A percentile compares a stretch with the other conserved stretches of the same genome.
Evolutionary conservation across 2,329 filamentous ascomycete species (phyloP).

Genomic region (Stachybotrys elegans): DNA sequence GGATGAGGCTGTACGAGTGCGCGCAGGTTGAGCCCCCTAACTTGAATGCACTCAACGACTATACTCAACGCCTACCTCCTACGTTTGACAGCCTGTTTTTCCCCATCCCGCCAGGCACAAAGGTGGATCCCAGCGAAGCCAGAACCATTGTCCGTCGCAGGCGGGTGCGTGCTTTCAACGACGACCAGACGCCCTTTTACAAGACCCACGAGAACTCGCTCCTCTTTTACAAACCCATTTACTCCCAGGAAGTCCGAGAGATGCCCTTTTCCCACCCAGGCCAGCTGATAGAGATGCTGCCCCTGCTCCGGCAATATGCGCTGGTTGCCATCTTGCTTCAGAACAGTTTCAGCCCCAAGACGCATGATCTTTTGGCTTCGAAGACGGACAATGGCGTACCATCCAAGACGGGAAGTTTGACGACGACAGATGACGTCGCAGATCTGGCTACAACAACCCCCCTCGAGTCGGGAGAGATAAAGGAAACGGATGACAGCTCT

Average conservation of each 20-base stretch:
- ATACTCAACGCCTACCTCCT: constrained; percentile 28
- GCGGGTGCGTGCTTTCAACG: constrained; percentile 36
- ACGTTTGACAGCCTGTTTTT: constrained; percentile 57
- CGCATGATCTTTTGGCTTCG: constrained; percentile 13
- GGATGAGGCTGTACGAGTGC: constrained; percentile 55
- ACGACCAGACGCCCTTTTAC: constrained; percentile 19
- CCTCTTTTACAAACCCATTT: constrained; percentile 68
- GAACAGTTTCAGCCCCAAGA: constrained; percentile 49
- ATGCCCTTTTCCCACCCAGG: constrained; percentile 74
- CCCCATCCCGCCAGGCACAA: constrained; percentile 41
- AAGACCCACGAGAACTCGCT: constrained; percentile 54
- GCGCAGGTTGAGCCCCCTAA: constrained; percentile 41
- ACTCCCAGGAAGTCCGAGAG: constrained; percentile 60
- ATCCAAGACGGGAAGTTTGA: no score
- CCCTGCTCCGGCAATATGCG: constrained; percentile 69
- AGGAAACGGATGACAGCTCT: no score
- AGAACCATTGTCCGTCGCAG: constrained; percentile 48
- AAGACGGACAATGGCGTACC: no score
- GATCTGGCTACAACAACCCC: no score
- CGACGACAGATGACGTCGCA: no score
- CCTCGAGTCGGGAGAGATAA: constrained; percentile 8
- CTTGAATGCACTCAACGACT: constrained; percentile 25
- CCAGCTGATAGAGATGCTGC: constrained; percentile 70
- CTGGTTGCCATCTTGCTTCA: constrained; percentile 61
- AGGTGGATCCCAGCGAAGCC: constrained; percentile 52